Evolutionary conservation across 2,329 filamentous ascomycete genomes (phyloP), one percentile per base, ranked within the genome.

Genomic region (Xylariaceae sp.): DNA sequence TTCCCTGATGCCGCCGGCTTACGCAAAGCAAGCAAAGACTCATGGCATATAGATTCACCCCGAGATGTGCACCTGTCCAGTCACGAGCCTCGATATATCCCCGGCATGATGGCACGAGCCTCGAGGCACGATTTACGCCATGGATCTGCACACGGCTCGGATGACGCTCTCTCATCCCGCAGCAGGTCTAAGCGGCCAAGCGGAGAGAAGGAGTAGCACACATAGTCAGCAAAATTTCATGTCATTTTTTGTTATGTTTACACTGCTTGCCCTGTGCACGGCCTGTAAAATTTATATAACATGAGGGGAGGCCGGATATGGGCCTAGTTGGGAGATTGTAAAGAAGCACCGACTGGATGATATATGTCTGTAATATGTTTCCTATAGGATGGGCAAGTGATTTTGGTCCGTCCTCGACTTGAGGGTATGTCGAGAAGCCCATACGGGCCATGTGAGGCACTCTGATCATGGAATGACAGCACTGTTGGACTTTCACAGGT

Each of bases 21-120:
- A 19, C 40, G 38, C 50, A 51, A 9, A 50, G 57, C 41, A 66
- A 68, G 14, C 41, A 66, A 68, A 14, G 51, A 56, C n/a, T 47
- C 57, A 14, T 64, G 63, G 60, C 48, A 62, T 11, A 52, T 63
- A 6, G 63, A 69, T 37, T 53, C 59, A 19, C 56, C 63, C 50
- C 58, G 63, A 32, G 66, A 73, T 43, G 50, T 65, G 38, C 69
- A 76, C 48, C 55, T 78, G 9, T 74, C 69, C 9, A 76, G 72
- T 3, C 71, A 67, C 34, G 83, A 87, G 58, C 84, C 83, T 9
- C 74, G 71, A 46, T 78, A 87, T 46, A 85, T 87, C 48, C 85
- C 85, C 0, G 84, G 84, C 0, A 73, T 88, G 21, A 72, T 88
- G 31, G 69, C 70, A 12, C 63, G 72, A 38, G 69, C 69, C 54